Conservation (phyloP, 768 basidiomycete species). For the Dioszegia aurantiaca region DNA sequence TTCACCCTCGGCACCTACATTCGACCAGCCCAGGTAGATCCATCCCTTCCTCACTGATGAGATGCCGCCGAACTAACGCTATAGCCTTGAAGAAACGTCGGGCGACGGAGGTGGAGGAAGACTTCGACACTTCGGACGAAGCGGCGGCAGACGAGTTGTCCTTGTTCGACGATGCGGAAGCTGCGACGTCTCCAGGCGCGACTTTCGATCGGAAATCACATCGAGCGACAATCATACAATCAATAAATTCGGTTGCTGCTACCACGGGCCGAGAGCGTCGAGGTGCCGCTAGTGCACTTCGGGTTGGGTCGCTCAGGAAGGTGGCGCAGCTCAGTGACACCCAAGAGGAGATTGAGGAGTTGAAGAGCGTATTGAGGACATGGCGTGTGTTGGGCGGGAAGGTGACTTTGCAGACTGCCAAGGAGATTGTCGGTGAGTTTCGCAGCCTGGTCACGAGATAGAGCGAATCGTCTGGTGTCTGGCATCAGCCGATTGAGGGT, state of each 20-base stretch:
- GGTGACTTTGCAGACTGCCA: constrained; percentile 17
- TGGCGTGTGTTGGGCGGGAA: constrained; percentile 20
- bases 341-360: constrained; percentile 16
- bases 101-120: neutral
- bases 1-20: neutral
- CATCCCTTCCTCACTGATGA: neutral
- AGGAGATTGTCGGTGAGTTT: constrained; percentile 24
- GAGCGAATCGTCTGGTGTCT: too few relatives aligned
- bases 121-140: neutral
- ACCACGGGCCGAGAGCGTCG: neutral
- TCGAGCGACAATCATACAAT: neutral
- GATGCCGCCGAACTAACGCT: neutral
- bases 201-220: constrained; percentile 6
- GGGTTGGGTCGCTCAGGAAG: constrained; percentile 17
- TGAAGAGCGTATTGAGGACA: constrained; percentile 13
- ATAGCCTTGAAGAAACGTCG: constrained; percentile 8
- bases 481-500: too few relatives aligned
- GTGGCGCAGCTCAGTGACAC: constrained; percentile 17
- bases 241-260: neutral
- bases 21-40: constrained; percentile 1
- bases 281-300: neutral
- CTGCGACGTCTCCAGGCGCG: neutral
- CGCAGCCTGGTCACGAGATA: too few relatives aligned
- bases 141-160: neutral
- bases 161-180: constrained; percentile 3